These are phyloP conservation scores for Penicillium sp. DNA, from an alignment of 2,329 filamentous ascomycete species.

Conservation along the genomic window DNA sequence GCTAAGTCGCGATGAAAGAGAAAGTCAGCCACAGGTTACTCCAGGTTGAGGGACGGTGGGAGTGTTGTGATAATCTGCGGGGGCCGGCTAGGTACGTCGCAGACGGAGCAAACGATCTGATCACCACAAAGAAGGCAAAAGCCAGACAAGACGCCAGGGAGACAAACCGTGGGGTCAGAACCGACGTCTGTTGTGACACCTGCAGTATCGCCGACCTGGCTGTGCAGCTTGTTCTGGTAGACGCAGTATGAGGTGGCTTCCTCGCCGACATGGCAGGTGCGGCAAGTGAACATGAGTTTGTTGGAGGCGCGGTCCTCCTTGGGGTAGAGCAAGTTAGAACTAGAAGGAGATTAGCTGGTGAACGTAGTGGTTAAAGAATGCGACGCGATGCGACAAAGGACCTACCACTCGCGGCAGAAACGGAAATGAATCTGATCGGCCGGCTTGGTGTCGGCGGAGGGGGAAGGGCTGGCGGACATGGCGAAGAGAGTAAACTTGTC, in stretches of 20 bases:
- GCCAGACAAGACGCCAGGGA: slow-evolving; percentile 39
- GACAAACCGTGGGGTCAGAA: slow-evolving; percentile 97
- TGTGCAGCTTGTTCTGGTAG: slow-evolving; percentile 92
- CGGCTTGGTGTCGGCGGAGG: slow-evolving; percentile 44
- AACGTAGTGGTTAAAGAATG: neutral
- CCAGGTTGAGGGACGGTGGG: neutral
- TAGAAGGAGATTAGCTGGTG: slow-evolving; percentile 41
- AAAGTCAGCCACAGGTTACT: slow-evolving; percentile 37
- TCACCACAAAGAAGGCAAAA: slow-evolving; percentile 64
- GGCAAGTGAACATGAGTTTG: slow-evolving; percentile 91
- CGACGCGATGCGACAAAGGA: neutral
- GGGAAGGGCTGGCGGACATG: slow-evolving; percentile 50
- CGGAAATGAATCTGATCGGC: slow-evolving; percentile 87
- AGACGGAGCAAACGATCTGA: slow-evolving; percentile 59
- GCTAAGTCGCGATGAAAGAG: slow-evolving; percentile 58
- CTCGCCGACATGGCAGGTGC: slow-evolving; percentile 91
- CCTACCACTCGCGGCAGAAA: slow-evolving; percentile 94
- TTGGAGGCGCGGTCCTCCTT: slow-evolving; percentile 87
- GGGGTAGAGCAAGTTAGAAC: slow-evolving; percentile 96
- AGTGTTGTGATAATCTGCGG: neutral
- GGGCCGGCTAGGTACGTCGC: slow-evolving; percentile 39
- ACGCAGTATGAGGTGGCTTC: slow-evolving; percentile 86
- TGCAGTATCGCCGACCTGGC: slow-evolving; percentile 89
- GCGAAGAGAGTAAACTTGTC: slow-evolving; percentile 4
- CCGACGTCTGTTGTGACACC: slow-evolving; percentile 97